A percentile compares a stretch with the other conserved stretches of the same genome.
These are phyloP conservation scores for Oryza glaberrima DNA, from an alignment of 176 grass and related monocot species.

Conservation along the genomic window DNA sequence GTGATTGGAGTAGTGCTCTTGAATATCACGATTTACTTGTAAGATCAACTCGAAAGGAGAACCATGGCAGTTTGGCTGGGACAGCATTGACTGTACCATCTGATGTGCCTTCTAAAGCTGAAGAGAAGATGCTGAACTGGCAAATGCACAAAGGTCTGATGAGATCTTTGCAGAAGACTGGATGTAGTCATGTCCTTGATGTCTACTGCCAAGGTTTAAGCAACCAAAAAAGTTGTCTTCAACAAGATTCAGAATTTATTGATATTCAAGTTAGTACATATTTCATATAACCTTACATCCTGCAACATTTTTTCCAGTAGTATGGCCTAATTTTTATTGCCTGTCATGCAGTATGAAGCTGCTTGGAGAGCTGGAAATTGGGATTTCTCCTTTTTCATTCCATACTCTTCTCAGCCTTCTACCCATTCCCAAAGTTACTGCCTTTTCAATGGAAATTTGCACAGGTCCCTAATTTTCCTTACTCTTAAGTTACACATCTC, in stretches of 20 bases:
- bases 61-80: conserved; percentile 39
- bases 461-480: conserved; percentile 65
- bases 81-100: conserved; percentile 41
- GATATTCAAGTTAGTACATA: conserved; percentile 75
- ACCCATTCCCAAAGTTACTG: conserved; percentile 41
- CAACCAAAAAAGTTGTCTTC: conserved; percentile 59
- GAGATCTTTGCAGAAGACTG: conserved; percentile 98
- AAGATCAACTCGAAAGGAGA: conserved; percentile 61
- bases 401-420: conserved; percentile 50
- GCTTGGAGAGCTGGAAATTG: conserved; percentile 97
- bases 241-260: conserved; percentile 84
- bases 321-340: conserved; percentile 32
- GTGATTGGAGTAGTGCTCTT: conserved; percentile 85
- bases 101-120: conserved; percentile 44
- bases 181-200: conserved; percentile 95
- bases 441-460: conserved; percentile 88
- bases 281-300: conserved; percentile 20
- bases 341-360: conserved; percentile 77
- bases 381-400: conserved; percentile 86
- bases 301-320: not conserved
- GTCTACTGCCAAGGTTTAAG: conserved; percentile 84
- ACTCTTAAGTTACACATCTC: not conserved
- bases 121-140: conserved; percentile 60
- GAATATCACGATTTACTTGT: conserved; percentile 95
- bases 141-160: conserved; percentile 89